phyloP scores from a whole-genome alignment of 2,329 filamentous ascomycete species.

The Colletotrichum karsti region DNA sequence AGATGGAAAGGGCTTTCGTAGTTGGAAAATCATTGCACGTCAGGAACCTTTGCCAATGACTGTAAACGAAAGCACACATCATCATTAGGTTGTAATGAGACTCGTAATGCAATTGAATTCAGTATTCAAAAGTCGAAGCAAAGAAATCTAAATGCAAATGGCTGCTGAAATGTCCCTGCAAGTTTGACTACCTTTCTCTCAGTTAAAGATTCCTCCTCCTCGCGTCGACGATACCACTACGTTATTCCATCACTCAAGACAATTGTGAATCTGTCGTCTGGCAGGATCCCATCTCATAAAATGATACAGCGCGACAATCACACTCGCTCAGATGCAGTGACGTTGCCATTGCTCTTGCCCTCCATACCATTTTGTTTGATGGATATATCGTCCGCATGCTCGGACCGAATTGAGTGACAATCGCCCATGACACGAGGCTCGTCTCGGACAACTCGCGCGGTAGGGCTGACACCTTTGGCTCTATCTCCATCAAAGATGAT shows the following conservation, averaged over 20 bases:
- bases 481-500: conserved; percentile 36
- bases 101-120: not conserved
- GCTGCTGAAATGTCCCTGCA: not conserved
- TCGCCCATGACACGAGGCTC: not conserved
- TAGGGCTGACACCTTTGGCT: not conserved
- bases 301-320: not conserved
- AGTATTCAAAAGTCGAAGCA: not conserved
- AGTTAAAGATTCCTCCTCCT: not conserved
- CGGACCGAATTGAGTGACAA: not conserved
- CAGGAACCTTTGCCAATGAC: not conserved
- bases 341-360: not conserved
- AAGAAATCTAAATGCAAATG: not conserved
- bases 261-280: fast-evolving
- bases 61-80: not conserved
- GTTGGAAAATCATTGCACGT: not conserved
- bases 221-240: not conserved
- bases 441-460: not conserved
- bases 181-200: not conserved
- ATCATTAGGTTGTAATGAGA: not conserved
- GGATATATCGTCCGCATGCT: not conserved
- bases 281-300: not conserved
- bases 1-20: not conserved
- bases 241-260: not conserved
- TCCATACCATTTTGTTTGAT: not conserved
- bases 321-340: not conserved